phyloP scores from a whole-genome alignment of 257 asterid species.

The Solanum pimpinellifolium region DNA sequence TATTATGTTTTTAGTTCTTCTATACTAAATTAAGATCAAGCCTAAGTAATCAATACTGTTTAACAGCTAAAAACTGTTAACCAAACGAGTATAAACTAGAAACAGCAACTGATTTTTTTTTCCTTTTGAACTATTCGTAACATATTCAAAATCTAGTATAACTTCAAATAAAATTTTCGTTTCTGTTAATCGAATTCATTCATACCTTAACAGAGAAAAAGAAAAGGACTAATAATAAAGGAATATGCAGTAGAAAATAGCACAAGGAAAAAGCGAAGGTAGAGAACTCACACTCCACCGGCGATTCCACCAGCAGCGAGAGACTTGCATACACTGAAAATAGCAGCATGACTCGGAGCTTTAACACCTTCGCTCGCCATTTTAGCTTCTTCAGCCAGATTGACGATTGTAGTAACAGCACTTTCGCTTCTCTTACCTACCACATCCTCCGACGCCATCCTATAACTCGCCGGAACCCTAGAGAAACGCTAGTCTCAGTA shows the following conservation, averaged over 20 bases:
- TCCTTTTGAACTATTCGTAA: not conserved
- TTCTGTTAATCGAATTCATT: not conserved
- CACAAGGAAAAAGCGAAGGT: not conserved
- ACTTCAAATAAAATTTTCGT: not conserved
- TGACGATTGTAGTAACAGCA: constrained; percentile 79
- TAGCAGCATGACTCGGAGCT: constrained; percentile 47
- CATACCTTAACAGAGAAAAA: not conserved
- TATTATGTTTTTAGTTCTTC: not conserved
- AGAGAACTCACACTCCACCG: constrained; percentile 76
- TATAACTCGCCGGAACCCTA: not conserved
- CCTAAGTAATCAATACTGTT: not conserved
- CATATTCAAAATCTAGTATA: not conserved
- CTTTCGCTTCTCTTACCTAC: constrained; percentile 54
- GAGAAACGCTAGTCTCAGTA: not conserved
- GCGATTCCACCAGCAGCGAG: constrained; percentile 97
- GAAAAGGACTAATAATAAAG: not conserved
- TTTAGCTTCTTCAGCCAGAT: constrained; percentile 87
- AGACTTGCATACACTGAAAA: constrained; percentile 69
- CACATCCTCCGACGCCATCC: constrained; percentile 94
- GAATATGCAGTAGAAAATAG: not conserved
- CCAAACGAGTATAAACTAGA: not conserved
- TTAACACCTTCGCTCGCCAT: constrained; percentile 76
- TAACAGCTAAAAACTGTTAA: not conserved
- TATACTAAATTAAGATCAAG: not conserved
- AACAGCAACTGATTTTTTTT: not conserved